phyloP scores from a whole-genome alignment of 805 yeast species.

The Metschnikowia lachancei region DNA sequence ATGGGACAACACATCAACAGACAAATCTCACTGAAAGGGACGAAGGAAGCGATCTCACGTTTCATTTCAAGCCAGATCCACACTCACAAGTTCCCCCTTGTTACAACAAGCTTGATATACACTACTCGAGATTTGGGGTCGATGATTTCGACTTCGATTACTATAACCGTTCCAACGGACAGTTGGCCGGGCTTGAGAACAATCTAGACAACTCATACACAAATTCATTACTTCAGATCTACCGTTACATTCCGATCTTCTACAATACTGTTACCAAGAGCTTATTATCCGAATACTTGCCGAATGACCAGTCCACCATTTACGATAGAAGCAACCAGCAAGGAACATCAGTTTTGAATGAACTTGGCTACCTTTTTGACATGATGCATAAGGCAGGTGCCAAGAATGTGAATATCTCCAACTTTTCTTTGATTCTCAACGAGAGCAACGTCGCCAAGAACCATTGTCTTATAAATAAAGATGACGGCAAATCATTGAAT shows the following conservation, averaged over 20 bases:
- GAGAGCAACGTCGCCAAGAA: conserved; percentile 46
- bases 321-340: conserved; percentile 30
- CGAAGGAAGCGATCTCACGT: conserved; percentile 16
- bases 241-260: conserved; percentile 71
- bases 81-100: conserved; percentile 58
- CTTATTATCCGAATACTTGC: conserved; percentile 49
- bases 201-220: conserved; percentile 71
- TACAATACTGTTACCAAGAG: conserved; percentile 61
- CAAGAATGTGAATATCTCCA: conserved; percentile 68
- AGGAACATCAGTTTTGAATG: conserved; percentile 62
- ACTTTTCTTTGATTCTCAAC: conserved; percentile 52
- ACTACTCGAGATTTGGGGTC: conserved; percentile 87
- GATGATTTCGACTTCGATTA: conserved; percentile 89
- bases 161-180: conserved; percentile 64
- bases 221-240: conserved; percentile 76
- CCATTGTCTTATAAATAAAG: conserved; percentile 52
- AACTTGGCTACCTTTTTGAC: conserved; percentile 85
- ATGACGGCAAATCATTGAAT: conserved; percentile 44
- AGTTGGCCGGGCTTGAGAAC: conserved; percentile 78
- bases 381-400: conserved; percentile 85
- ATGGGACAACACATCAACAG: conserved; percentile 13
- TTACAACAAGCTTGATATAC: conserved; percentile 68
- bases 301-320: conserved; percentile 35
- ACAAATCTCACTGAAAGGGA: conserved; percentile 4
- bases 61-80: conserved; percentile 20